A percentile compares a stretch with the other conserved stretches of the same genome.
Evolutionary conservation across 352 stramenopile species (phyloP).

Genomic region (Phytopythium sindhum): DNA sequence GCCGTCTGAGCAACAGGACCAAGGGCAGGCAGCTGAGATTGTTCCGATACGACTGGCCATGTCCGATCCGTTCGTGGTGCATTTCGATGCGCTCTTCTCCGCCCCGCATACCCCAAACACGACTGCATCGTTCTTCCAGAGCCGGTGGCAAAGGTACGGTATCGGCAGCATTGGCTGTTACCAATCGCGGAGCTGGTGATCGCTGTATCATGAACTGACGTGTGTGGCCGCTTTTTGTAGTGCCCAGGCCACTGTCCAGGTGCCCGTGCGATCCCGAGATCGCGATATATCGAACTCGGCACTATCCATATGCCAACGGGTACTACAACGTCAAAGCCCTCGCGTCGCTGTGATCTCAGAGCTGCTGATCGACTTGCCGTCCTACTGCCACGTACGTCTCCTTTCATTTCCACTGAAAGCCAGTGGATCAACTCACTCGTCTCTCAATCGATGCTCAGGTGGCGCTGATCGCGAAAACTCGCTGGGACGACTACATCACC

Average conservation of each 20-base stretch:
- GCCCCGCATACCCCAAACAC: constrained; percentile 24
- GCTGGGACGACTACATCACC: constrained; percentile 51
- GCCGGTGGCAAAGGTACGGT: constrained; percentile 47
- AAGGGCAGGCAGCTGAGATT: constrained; percentile 4
- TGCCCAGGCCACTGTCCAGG: neutral
- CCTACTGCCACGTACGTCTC: constrained; percentile 50
- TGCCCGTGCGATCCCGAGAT: neutral
- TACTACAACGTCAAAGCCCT: constrained; percentile 23
- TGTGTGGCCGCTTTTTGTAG: neutral
- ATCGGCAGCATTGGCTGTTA: neutral
- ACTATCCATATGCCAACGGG: constrained; percentile 37
- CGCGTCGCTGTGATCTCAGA: constrained; percentile 39
- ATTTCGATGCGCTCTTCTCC: constrained; percentile 49
- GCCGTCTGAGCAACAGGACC: constrained; percentile 3
- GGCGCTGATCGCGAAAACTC: constrained; percentile 55
- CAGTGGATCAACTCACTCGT: neutral
- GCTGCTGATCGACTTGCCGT: constrained; percentile 52
- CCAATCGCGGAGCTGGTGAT: neutral
- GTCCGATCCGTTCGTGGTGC: constrained; percentile 43
- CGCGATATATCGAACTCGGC: neutral
- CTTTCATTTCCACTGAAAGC: neutral
- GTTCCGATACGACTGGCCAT: constrained; percentile 19
- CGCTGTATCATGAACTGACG: neutral
- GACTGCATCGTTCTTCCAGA: constrained; percentile 41
- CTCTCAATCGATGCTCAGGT: constrained; percentile 23